These are phyloP conservation scores for Helichrysum umbraculigerum DNA, from an alignment of 129 eudicot species.

Conservation along the genomic window DNA sequence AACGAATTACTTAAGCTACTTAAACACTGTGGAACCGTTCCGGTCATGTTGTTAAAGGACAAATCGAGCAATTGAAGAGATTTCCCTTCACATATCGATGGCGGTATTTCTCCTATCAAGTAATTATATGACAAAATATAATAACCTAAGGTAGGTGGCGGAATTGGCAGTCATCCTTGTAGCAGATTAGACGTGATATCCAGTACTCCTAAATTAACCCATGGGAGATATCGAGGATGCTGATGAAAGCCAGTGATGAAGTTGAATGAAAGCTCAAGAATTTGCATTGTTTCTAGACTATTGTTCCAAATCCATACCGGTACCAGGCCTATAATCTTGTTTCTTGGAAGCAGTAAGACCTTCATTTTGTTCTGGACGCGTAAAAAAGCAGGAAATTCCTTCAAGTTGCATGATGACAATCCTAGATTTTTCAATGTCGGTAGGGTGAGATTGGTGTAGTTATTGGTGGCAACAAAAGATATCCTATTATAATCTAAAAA, in stretches of 20 bases:
- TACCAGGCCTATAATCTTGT: neutral
- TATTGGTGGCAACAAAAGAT: conserved; percentile 1
- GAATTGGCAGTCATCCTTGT: conserved; percentile 21
- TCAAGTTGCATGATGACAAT: conserved; percentile 16
- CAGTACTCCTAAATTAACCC: neutral
- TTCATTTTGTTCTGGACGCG: neutral
- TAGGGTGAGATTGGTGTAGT: conserved; percentile 16
- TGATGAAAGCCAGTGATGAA: conserved; percentile 15
- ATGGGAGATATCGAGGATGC: conserved; percentile 12
- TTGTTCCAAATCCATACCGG: conserved; percentile 19
- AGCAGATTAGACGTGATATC: neutral
- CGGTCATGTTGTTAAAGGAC: too few species aligned
- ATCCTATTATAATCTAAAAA: neutral
- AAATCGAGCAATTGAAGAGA: neutral
- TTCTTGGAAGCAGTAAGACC: neutral
- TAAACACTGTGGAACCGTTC: too few species aligned
- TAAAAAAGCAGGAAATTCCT: neutral
- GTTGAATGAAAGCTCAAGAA: conserved; percentile 4
- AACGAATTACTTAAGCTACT: too few species aligned
- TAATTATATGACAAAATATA: conserved; percentile 11
- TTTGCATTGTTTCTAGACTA: conserved; percentile 10
- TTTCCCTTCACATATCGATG: conserved; percentile 8
- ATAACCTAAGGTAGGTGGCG: conserved; percentile 4
- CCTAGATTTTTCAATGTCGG: neutral
- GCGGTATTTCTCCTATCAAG: conserved; percentile 15